phyloP scores from a whole-genome alignment of 2,329 filamentous ascomycete species.

The Aureobasidium sp. region DNA sequence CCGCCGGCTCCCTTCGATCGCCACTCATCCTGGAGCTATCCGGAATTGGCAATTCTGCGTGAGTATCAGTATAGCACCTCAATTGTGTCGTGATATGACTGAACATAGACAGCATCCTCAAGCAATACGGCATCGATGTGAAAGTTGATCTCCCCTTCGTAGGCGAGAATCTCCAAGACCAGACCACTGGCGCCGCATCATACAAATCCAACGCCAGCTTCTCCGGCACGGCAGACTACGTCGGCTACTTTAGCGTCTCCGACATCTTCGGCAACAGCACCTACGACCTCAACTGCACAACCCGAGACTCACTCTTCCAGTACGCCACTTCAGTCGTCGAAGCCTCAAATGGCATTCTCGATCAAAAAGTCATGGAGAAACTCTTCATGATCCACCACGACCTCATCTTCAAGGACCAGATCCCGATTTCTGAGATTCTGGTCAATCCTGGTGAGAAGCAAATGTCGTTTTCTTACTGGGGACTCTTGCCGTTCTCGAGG shows the following conservation, averaged over 20 bases:
- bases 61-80: neutral
- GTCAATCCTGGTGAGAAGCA: conserved; percentile 29
- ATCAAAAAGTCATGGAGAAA: conserved; percentile 38
- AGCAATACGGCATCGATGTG: conserved; percentile 25
- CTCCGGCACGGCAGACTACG: conserved; percentile 30
- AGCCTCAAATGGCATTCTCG: conserved; percentile 25
- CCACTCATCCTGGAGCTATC: conserved; percentile 32
- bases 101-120: conserved; percentile 19
- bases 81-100: neutral
- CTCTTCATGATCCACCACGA: conserved; percentile 44
- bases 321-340: conserved; percentile 26
- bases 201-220: conserved; percentile 26
- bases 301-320: conserved; percentile 23
- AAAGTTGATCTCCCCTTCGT: conserved; percentile 28
- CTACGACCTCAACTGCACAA: conserved; percentile 18
- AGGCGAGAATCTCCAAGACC: conserved; percentile 32
- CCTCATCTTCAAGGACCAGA: conserved; percentile 40
- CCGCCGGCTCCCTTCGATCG: conserved; percentile 31
- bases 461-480: conserved; percentile 33
- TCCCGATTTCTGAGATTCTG: conserved; percentile 45
- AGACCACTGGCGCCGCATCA: conserved; percentile 20
- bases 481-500: conserved; percentile 31
- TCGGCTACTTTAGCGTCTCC: conserved; percentile 28
- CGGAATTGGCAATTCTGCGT: conserved; percentile 30
- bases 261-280: conserved; percentile 30